Evolutionary conservation across 192 early-diverging fungal species (phyloP), one percentile per base, ranked within the genome.

Genomic region (Kickxella alabastrina): DNA sequence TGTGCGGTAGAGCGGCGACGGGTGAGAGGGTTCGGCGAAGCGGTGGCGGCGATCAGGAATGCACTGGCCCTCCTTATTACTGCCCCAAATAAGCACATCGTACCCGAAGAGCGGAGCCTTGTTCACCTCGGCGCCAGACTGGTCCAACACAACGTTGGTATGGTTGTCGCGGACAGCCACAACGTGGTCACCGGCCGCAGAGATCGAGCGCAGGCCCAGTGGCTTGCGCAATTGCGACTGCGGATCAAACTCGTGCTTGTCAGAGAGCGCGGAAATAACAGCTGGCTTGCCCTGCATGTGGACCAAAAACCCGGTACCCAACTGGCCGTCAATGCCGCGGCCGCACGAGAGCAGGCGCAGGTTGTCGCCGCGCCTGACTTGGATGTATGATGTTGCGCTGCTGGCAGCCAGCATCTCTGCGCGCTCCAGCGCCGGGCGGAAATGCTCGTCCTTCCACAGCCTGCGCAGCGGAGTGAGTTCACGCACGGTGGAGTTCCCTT

Each of bases 51-150:
- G 68, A 6, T 49, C 62, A 5, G 62, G 68, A 7, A 60, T 56
- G 41, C 68, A 72, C 45, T 72, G 62, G 18, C 68, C 68, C 4
- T 26, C 25, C 8, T 47, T 18, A 39, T 72, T 72, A 49, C 49
- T 52, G 37, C 68, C 68, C 68, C 68, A 72, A 19, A 65, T 62
- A 21, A 72, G 4, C 3, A 72, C 68, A 6, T 72, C 68, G 28
- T 72, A 52, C 12, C 68, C 68, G 49, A 50, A 72, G 22, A 65
- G 43, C 9, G 62, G 62, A 6, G 10, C 6, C 15, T 55, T 49
- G 15, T 27, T n/a, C 3, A 49, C 53, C 2, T 57, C 43, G 19
- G 12, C 25, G 15, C 62, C 68, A 0, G 68, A 65, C 22, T 27
- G 47, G 44, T 72, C 62, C 21, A 61, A n/a, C 17, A 41, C 43